Evolutionary conservation across 2,329 filamentous ascomycete genomes (phyloP), one percentile per base, ranked within the genome.

Genomic region (Fusarium coicis): DNA sequence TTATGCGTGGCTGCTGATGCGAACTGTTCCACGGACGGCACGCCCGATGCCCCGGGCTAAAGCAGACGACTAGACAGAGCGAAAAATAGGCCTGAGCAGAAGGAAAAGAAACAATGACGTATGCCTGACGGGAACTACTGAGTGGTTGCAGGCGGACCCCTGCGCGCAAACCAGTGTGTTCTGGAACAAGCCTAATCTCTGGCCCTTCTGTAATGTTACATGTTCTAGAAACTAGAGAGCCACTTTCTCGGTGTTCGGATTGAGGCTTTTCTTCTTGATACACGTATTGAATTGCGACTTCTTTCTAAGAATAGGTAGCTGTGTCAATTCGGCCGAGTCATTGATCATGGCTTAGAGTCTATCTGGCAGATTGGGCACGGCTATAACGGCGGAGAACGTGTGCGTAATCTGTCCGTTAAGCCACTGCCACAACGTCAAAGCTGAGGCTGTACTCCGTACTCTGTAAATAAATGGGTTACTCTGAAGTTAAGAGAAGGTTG

Each of bases 31-130:
- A 46, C 42, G 28, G 36, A 63, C 72, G 68, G 72, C 49, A 47
- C 43, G 68, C 15, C 72, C 68, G 72, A 66, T 60, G 34, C 59
- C 47, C 62, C 63, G 40, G 50, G n/a, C 52, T 46, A 37, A 53
- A n/a, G 34, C 30, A 34, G 36, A 32, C 19, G 5, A 47, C 44
- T 21, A 21, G 10, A 47, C 30, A 43, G 10, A 58, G 49, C 43
- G 30, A 56, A 62, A 66, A 66, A 49, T 32, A 36, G 36, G 28
- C 28, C 32, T 42, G 52, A 70, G 39, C 36, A 53, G 36, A 54
- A 49, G 37, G 37, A 42, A 40, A 26, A 39, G 49, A 36, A 52
- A 59, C n/a, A 52, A 64, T 76, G 75, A 76, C 75, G 75, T 77
- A 74, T 66, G 34, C 52, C 53, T 74, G 50, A 73, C 57, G 65